Percentiles rank a stretch among this genome's conserved stretches.
These are phyloP conservation scores for Wickerhamomyces hampshirensis DNA, from an alignment of 805 yeast genomes.

Conservation along the genomic window DNA sequence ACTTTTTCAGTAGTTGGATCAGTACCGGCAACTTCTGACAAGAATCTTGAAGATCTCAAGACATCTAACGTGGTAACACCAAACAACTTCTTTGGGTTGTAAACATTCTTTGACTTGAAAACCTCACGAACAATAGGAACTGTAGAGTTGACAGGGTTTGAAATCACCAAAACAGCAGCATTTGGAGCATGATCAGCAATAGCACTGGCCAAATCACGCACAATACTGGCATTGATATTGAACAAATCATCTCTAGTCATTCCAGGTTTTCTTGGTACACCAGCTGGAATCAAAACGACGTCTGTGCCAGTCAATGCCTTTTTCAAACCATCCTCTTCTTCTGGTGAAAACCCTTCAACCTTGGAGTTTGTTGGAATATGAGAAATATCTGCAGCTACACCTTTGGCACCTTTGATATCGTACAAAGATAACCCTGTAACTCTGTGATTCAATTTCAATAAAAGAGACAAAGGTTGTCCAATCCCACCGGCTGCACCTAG, in stretches of 20 bases:
- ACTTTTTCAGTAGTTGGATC: constrained; percentile 79
- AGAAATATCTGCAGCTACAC: constrained; percentile 94
- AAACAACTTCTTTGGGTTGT: constrained; percentile 86
- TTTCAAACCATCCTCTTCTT: constrained; percentile 63
- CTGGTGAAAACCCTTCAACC: constrained; percentile 86
- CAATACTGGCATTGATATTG: constrained; percentile 94
- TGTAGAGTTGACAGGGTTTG: constrained; percentile 97
- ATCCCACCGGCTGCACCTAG: constrained; percentile 92
- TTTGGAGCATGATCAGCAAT: constrained; percentile 79
- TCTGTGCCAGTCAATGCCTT: constrained; percentile 68
- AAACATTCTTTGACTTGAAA: constrained; percentile 76
- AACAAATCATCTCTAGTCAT: constrained; percentile 97
- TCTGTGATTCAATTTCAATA: constrained; percentile 82
- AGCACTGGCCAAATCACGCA: constrained; percentile 85
- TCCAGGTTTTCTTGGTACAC: constrained; percentile 98
- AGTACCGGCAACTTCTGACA: constrained; percentile 55
- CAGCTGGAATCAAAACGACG: constrained; percentile 91
- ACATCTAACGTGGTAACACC: constrained; percentile 96
- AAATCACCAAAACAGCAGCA: constrained; percentile 76
- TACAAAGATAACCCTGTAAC: constrained; percentile 82
- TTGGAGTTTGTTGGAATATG: constrained; percentile 91
- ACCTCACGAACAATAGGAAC: constrained; percentile 96
- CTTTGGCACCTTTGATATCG: constrained; percentile 90
- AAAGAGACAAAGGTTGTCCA: constrained; percentile 82
- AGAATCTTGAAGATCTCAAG: constrained; percentile 86